Evolutionary conservation across 257 asterid species (phyloP).

Genomic region (Scutellaria baicalensis): DNA sequence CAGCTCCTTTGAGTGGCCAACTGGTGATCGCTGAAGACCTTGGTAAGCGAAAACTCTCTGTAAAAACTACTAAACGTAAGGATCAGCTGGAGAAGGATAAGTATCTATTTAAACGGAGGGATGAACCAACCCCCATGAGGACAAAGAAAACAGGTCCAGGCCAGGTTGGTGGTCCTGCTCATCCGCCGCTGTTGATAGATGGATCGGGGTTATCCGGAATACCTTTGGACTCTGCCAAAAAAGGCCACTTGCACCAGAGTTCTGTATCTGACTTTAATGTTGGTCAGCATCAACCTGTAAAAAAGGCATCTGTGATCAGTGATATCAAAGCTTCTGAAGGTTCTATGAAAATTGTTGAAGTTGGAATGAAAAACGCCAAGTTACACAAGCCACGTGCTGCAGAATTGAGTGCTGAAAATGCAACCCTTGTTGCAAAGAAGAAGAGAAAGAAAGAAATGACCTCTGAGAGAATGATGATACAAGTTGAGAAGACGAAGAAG

Average conservation of each 20-base stretch:
- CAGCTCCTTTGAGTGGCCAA: conserved; percentile 50
- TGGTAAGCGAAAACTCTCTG: conserved; percentile 32
- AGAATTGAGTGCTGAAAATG: conserved; percentile 36
- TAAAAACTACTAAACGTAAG: conserved; percentile 23
- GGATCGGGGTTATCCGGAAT: conserved; percentile 26
- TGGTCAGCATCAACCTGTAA: conserved; percentile 26
- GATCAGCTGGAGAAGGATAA: conserved; percentile 51
- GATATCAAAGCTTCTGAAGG: conserved; percentile 30
- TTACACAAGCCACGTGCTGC: conserved; percentile 39
- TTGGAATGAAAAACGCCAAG: conserved; percentile 49
- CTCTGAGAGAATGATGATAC: not conserved
- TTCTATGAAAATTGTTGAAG: conserved; percentile 21
- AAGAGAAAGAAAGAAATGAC: conserved; percentile 44
- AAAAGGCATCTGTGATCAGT: conserved; percentile 19
- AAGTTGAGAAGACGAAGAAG: conserved; percentile 29
- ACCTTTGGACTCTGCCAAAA: conserved; percentile 9
- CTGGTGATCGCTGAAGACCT: conserved; percentile 39
- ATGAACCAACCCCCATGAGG: conserved; percentile 45
- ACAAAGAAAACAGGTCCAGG: conserved; percentile 33
- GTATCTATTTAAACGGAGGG: conserved; percentile 58
- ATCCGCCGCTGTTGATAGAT: conserved; percentile 18
- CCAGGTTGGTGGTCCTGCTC: conserved; percentile 21
- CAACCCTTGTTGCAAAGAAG: conserved; percentile 32
- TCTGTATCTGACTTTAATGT: conserved; percentile 31
- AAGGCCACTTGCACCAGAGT: conserved; percentile 18